Percentiles rank a stretch among this genome's conserved stretches.
Conservation (phyloP, 768 basidiomycete species). For the Phallus indusiatus region DNA sequence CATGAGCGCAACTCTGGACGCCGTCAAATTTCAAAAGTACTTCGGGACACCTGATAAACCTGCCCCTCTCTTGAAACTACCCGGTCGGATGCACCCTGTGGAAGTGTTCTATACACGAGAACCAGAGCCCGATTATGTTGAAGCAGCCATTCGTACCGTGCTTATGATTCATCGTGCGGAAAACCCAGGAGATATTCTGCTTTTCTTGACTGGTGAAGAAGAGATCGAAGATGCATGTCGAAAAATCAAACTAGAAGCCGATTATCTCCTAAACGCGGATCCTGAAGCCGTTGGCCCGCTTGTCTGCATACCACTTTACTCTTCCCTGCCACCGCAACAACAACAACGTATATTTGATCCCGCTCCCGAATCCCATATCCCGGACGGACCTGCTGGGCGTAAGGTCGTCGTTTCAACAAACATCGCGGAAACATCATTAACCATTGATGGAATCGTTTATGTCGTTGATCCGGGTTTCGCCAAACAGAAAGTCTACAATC, state of each 20-base stretch:
- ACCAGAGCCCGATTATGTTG: constrained; percentile 92
- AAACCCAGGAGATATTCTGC: constrained; percentile 81
- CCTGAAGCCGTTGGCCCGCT: constrained; percentile 76
- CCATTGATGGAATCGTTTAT: no score
- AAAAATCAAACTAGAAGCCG: constrained; percentile 87
- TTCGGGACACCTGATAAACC: constrained; percentile 44
- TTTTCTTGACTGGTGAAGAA: constrained; percentile 97
- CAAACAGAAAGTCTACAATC: constrained; percentile 98
- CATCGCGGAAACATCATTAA: constrained; percentile 98
- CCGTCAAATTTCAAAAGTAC: constrained; percentile 94
- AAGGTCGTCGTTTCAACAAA: constrained; percentile 96
- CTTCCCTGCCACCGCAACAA: constrained; percentile 85
- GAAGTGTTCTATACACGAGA: constrained; percentile 92
- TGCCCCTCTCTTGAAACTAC: constrained; percentile 83
- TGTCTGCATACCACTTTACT: constrained; percentile 88
- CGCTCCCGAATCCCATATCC: constrained; percentile 51
- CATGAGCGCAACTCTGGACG: constrained; percentile 98
- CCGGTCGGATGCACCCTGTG: constrained; percentile 89
- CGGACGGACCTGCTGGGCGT: constrained; percentile 73
- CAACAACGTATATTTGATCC: constrained; percentile 97
- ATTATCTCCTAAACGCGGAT: constrained; percentile 66
- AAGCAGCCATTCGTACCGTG: constrained; percentile 92
- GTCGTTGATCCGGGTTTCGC: constrained; percentile 97
- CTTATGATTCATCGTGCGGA: constrained; percentile 97
- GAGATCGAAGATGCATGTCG: constrained; percentile 96